Percentiles rank a stretch among this genome's conserved stretches.
phyloP scores from a whole-genome alignment of 768 basidiomycete species.

The Chalciporus sphaerocephalus region DNA sequence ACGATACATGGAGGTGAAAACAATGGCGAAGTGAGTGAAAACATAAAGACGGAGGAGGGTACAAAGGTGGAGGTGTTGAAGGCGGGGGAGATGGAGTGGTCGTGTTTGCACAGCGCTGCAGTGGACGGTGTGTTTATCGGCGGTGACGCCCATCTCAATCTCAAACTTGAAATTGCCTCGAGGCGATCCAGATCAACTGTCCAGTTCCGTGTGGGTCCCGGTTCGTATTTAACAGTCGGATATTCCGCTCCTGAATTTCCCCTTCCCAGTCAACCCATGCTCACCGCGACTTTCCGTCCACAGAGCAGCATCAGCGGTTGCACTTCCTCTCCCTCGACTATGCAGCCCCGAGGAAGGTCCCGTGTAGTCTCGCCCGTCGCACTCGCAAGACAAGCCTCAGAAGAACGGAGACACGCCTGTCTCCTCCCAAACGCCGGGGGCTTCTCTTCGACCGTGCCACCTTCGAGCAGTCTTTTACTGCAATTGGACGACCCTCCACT shows the following conservation, averaged over 20 bases:
- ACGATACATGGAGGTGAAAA: too few relatives aligned
- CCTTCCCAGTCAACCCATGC: constrained; percentile 13
- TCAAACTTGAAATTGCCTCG: constrained; percentile 21
- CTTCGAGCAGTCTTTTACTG: not conserved
- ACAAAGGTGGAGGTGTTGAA: too few relatives aligned
- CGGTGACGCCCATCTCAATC: constrained; percentile 16
- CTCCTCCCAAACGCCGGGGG: not conserved
- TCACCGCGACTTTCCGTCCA: constrained; percentile 22
- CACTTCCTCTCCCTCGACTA: constrained; percentile 21
- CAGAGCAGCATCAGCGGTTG: constrained; percentile 16
- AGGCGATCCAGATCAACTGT: constrained; percentile 14
- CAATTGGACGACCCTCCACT: not conserved
- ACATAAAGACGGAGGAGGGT: too few relatives aligned
- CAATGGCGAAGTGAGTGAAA: too few relatives aligned
- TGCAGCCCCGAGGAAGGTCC: constrained; percentile 39
- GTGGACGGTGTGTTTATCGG: not conserved
- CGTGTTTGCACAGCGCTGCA: too few relatives aligned
- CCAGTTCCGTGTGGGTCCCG: constrained; percentile 6
- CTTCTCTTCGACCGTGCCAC: constrained; percentile 2
- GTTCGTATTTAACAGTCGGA: constrained; percentile 14
- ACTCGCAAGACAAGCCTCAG: constrained; percentile 40
- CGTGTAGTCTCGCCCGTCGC: constrained; percentile 40
- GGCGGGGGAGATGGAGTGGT: too few relatives aligned
- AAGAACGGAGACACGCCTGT: constrained; percentile 32
- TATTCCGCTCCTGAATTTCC: constrained; percentile 6